Evolutionary conservation across 805 yeast species (phyloP), one percentile per base, ranked within the genome.

Genomic region (Dipodascus albidus): DNA sequence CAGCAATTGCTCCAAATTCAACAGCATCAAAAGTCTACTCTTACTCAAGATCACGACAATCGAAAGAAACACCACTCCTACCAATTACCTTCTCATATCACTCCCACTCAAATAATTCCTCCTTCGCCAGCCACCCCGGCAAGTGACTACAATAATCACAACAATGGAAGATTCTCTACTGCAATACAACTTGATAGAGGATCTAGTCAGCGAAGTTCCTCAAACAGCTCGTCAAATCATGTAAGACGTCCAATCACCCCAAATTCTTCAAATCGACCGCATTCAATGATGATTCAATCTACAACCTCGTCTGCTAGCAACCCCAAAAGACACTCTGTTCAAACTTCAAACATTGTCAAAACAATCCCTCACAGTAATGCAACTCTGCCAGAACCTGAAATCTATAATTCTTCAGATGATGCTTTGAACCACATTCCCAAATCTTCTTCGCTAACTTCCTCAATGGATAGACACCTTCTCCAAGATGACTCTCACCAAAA

Each of bases 321-420:
- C 22, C 31, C 50, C 4, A 50, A 60, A 23, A 22, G 63, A 35
- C 62, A 60, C 49, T 60, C 63, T 20, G 60, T 60, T 6, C 63
- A 60, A 50, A 56, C 53, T 20, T 53, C 55, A 17, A 56, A 59
- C 54, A 31, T 49, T 14, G 57, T 55, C 44, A 58, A 58, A 3
- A 48, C 52, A 27, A 51, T 57, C 11, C 17, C 44, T 3, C 44
- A 38, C 15, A 38, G 44, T 38, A 38, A 14, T 19, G n/a, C 17
- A 4, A 6, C 17, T 17, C 4, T 17, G 8, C 44, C 44, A 38
- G 20, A 38, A 38, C 44, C 17, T 4, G 44, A 38, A n/a, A 38
- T 17, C 3, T 38, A n/a, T 19, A 38, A 38, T 17, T 38, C 44
- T 6, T 38, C 44, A 38, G 44, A 38, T 38, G 44, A 38, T n/a